These are phyloP conservation scores for Takakia lepidozioides DNA, from an alignment of 225 moss, liverwort and hornwort species.

Conservation along the genomic window DNA sequence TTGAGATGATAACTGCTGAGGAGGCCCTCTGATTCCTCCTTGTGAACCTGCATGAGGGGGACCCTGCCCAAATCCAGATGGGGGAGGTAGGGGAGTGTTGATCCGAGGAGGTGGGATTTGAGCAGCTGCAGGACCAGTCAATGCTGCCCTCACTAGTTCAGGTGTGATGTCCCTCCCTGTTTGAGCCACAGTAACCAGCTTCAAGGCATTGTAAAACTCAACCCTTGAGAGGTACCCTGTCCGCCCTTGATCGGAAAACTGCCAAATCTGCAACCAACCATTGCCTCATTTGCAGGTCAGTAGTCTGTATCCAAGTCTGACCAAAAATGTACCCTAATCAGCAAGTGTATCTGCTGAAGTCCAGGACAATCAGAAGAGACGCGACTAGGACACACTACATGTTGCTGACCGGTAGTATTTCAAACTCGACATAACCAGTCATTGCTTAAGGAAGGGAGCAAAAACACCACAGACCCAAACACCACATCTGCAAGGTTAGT, in stretches of 20 bases:
- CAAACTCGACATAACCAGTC: too few relatives aligned
- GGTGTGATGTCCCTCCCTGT: constrained; percentile 82
- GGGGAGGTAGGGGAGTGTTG: constrained; percentile 20
- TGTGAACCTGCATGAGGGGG: constrained; percentile 12
- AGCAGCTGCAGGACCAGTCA: constrained; percentile 89
- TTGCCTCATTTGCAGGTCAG: too few relatives aligned
- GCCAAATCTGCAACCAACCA: constrained; percentile 92
- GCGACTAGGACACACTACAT: too few relatives aligned
- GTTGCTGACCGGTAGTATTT: too few relatives aligned
- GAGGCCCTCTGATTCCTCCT: constrained; percentile 32
- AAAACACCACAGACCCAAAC: too few relatives aligned
- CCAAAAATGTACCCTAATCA: too few relatives aligned
- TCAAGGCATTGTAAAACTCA: constrained; percentile 94
- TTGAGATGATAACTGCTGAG: not conserved
- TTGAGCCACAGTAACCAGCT: constrained; percentile 97
- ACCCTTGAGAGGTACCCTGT: constrained; percentile 72
- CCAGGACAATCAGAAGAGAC: too few relatives aligned
- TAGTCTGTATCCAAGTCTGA: too few relatives aligned
- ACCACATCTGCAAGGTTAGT: too few relatives aligned
- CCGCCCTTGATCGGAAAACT: constrained; percentile 83
- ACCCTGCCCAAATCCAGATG: constrained; percentile 19
- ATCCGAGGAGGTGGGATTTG: constrained; percentile 93
- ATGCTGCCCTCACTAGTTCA: constrained; percentile 82
- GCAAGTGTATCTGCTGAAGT: too few relatives aligned
- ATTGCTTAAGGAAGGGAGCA: too few relatives aligned